These are phyloP conservation scores for Fusarium gaditjirri DNA, from an alignment of 2,329 filamentous ascomycete genomes.

Conservation along the genomic window DNA sequence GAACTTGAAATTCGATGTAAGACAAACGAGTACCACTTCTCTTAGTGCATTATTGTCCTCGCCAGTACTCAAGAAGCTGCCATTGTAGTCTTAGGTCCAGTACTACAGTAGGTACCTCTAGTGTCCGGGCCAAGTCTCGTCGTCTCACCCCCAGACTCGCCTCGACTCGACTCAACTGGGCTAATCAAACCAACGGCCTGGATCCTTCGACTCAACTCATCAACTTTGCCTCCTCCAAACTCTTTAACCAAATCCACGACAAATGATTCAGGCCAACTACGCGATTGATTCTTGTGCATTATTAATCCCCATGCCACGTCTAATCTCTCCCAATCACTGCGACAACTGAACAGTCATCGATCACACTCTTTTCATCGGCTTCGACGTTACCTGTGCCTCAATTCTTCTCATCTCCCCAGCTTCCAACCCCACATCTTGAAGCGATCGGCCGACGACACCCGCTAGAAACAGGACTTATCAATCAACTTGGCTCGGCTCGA, in stretches of 20 bases:
- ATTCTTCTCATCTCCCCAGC: slow-evolving; percentile 15
- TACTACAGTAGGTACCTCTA: neutral
- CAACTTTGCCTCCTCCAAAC: slow-evolving; percentile 31
- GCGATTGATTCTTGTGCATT: neutral
- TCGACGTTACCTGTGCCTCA: slow-evolving; percentile 24
- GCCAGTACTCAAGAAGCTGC: neutral
- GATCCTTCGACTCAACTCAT: slow-evolving; percentile 15
- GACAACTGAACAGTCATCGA: neutral
- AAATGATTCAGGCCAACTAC: neutral
- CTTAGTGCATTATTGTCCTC: neutral
- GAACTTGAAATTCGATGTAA: neutral
- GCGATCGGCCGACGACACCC: slow-evolving; percentile 32
- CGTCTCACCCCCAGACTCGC: slow-evolving; percentile 11
- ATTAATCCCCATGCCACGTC: neutral
- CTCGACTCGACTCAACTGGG: neutral
- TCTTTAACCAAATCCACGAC: neutral
- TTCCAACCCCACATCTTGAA: slow-evolving; percentile 32
- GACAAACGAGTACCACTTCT: neutral
- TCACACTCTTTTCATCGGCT: slow-evolving; percentile 4
- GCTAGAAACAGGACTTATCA: slow-evolving; percentile 13
- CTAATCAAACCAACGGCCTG: slow-evolving; percentile 6
- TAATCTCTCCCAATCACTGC: neutral
- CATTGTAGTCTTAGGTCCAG: neutral
- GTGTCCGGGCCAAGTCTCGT: neutral
- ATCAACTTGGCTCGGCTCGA: slow-evolving; percentile 3